phyloP scores from a whole-genome alignment of 2,329 filamentous ascomycete species.

The Colletotrichum tabaci region DNA sequence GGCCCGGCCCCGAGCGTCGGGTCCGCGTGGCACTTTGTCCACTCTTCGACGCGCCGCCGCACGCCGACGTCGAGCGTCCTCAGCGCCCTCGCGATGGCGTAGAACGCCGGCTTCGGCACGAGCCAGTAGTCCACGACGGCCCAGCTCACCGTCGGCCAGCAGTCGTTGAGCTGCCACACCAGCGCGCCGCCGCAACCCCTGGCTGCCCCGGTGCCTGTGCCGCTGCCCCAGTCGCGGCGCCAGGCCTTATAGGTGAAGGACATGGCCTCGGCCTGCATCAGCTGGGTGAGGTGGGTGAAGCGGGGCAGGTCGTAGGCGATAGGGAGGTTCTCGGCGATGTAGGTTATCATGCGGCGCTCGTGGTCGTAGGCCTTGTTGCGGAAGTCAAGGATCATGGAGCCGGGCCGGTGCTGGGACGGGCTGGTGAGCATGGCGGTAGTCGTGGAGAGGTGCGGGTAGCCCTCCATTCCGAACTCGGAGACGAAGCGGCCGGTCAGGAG shows the following conservation, averaged over 20 bases:
- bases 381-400: slow-evolving; percentile 82
- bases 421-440: slow-evolving; percentile 75
- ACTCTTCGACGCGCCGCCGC: slow-evolving; percentile 58
- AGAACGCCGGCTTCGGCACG: slow-evolving; percentile 41
- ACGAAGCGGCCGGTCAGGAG: slow-evolving; percentile 82
- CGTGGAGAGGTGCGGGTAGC: slow-evolving; percentile 81
- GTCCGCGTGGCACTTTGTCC: slow-evolving; percentile 61
- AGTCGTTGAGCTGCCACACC: slow-evolving; percentile 81
- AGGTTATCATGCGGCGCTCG: slow-evolving; percentile 80
- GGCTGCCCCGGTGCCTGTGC: slow-evolving; percentile 59
- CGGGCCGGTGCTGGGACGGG: slow-evolving; percentile 69
- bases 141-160: slow-evolving; percentile 78
- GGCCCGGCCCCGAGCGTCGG: slow-evolving; percentile 53
- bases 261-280: slow-evolving; percentile 69
- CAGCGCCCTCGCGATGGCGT: slow-evolving; percentile 67
- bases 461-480: slow-evolving; percentile 87
- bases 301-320: slow-evolving; percentile 71
- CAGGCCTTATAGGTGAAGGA: slow-evolving; percentile 67
- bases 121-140: slow-evolving; percentile 63
- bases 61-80: slow-evolving; percentile 73
- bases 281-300: slow-evolving; percentile 80
- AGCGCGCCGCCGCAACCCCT: slow-evolving; percentile 75
- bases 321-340: slow-evolving; percentile 82
- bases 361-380: slow-evolving; percentile 88
- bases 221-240: slow-evolving; percentile 72